phyloP scores from a whole-genome alignment of 768 basidiomycete species.

The Tremella fuciformis region DNA sequence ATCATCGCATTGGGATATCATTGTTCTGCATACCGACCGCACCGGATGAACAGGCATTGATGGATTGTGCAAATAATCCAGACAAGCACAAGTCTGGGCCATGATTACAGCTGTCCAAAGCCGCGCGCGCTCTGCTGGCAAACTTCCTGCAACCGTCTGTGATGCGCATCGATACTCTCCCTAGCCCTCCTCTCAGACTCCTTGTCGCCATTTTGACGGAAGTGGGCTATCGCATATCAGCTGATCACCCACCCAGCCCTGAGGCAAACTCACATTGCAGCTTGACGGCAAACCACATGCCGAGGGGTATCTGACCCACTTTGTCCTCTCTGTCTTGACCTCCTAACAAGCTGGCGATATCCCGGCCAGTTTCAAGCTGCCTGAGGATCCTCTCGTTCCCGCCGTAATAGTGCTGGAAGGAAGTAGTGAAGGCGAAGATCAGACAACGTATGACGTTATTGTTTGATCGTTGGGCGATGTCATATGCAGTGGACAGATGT shows the following conservation, averaged over 20 bases:
- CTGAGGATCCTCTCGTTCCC: slow-evolving; percentile 24
- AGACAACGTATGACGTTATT: slow-evolving; percentile 33
- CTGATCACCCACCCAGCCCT: neutral
- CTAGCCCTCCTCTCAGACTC: slow-evolving; percentile 8
- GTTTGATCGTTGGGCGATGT: slow-evolving; percentile 25
- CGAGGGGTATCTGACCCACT: slow-evolving; percentile 37
- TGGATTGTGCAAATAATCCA: too few species aligned
- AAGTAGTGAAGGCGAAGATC: slow-evolving; percentile 42
- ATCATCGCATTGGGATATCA: too few species aligned
- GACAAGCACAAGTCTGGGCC: too few species aligned
- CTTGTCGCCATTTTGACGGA: slow-evolving; percentile 5
- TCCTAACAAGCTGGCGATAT: slow-evolving; percentile 31
- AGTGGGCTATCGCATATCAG: slow-evolving; percentile 4
- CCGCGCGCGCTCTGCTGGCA: neutral
- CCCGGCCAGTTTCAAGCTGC: slow-evolving; percentile 38
- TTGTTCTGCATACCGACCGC: too few species aligned
- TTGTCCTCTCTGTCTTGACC: slow-evolving; percentile 36
- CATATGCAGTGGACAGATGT: slow-evolving; percentile 33
- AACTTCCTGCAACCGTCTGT: slow-evolving; percentile 2
- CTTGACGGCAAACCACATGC: slow-evolving; percentile 33
- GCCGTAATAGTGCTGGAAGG: slow-evolving; percentile 31
- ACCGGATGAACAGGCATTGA: too few species aligned
- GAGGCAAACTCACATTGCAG: slow-evolving; percentile 30
- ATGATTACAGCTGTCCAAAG: too few species aligned
- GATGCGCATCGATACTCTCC: slow-evolving; percentile 1